Evolutionary conservation across 768 basidiomycete species (phyloP), one percentile per base, ranked within the genome.

Genomic region (Mycena rebaudengoi): DNA sequence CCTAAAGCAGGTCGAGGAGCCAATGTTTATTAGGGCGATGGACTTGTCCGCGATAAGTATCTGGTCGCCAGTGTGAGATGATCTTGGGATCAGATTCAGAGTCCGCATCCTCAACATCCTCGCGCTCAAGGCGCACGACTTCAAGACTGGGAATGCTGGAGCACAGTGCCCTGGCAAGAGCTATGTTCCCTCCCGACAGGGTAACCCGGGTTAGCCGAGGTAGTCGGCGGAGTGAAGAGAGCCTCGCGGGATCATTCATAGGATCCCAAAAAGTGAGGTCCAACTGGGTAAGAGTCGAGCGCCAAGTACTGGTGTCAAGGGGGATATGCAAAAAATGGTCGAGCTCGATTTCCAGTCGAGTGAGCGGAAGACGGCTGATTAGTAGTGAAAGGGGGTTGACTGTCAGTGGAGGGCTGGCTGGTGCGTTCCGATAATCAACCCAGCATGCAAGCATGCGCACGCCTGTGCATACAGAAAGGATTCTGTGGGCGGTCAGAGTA

Each of bases 191-290:
- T 12, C 25, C 16, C 29, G 35, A 37, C 21, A 56, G 7, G 26
- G 55, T 40, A 30, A 57, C 8, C 28, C 57, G 62, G 7, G 54
- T 63, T 25, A 63, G 28, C 5, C n/a, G 35, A 6, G 62, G 62
- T 20, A 63, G 41, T 23, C n/a, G 46, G 12, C 20, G 5, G n/a
- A 63, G 46, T 12, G 6, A 5, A 28, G 37, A 23, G 13, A 40
- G 5, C 13, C 49, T 25, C 11, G 32, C 23, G 13, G 39, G 23
- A 23, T 10, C 8, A 5, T 25, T 12, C 7, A 43, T 13, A 5
- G 8, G 1, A 18, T 20, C 8, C 46, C 39, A 30, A 32, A 56
- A 20, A 18, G 28, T 14, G 23, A 62, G 29, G 21, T 57, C 55
- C 4, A 63, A 16, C 26, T 63, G 62, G 7, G 55, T 63, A 26